phyloP scores from a whole-genome alignment of 1,284 basidiomycete genomes.

The Puccinia coronata region DNA sequence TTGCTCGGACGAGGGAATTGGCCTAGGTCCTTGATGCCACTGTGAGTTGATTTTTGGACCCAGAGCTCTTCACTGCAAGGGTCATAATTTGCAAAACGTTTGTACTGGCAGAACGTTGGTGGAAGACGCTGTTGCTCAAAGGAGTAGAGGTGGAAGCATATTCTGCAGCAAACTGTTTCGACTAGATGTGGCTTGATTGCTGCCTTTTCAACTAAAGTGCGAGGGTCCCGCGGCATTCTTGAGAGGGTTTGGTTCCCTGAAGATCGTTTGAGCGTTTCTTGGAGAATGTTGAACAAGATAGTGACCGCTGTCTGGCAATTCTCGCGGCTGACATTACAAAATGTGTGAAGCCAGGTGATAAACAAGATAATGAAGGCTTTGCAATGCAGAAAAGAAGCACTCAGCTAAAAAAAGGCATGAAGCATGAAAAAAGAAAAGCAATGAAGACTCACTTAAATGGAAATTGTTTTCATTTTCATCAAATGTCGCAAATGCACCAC shows the following conservation, averaged over 20 bases:
- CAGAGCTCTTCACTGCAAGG: constrained; percentile 5
- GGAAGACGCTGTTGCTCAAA: neutral
- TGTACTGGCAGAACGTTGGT: constrained; percentile 8
- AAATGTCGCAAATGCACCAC: too few relatives aligned
- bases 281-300: constrained; percentile 15
- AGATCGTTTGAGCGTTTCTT: neutral
- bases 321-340: constrained; percentile 38
- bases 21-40: constrained; percentile 13
- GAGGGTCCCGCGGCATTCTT: constrained; percentile 7
- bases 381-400: neutral
- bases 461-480: too few relatives aligned
- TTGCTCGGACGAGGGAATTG: neutral
- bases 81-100: neutral
- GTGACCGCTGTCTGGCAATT: constrained; percentile 19
- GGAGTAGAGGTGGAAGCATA: constrained; percentile 23
- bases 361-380: constrained; percentile 2
- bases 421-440: neutral
- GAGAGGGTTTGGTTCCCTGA: neutral
- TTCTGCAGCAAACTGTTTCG: constrained; percentile 13
- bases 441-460: constrained; percentile 6
- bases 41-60: neutral
- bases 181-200: neutral
- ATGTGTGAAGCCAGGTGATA: constrained; percentile 39
- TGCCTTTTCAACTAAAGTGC: constrained; percentile 3
- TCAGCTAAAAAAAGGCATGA: neutral